Evolutionary conservation across 768 basidiomycete species (phyloP).

Genomic region (Naganishia kalamii): DNA sequence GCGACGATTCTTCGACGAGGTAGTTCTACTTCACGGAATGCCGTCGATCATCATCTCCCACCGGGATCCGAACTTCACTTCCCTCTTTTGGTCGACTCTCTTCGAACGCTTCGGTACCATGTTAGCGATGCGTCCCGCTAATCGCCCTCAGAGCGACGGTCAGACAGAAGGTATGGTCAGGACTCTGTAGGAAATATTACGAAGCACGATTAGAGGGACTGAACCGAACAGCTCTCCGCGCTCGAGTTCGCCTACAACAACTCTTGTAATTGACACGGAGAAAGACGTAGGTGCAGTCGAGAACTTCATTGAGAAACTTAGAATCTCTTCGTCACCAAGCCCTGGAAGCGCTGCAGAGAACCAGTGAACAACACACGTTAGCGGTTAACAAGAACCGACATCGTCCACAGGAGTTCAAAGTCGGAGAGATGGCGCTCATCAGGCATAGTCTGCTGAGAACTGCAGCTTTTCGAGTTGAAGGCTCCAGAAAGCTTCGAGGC

Average conservation of each 20-base stretch:
- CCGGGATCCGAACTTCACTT: constrained; percentile 50
- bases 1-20: not conserved
- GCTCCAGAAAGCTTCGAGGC: constrained; percentile 25
- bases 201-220: constrained; percentile 34
- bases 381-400: not conserved
- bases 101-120: constrained; percentile 40
- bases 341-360: not conserved
- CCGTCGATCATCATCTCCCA: constrained; percentile 49
- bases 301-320: no score
- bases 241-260: constrained; percentile 10
- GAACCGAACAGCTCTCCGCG: not conserved
- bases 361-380: not conserved
- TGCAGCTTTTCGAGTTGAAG: not conserved
- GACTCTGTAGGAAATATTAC: constrained; percentile 13
- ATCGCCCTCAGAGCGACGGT: constrained; percentile 51
- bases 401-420: not conserved
- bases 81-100: constrained; percentile 49
- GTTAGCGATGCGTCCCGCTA: constrained; percentile 48
- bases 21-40: constrained; percentile 38
- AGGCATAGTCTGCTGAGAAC: not conserved
- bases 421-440: no score
- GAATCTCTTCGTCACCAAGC: no score
- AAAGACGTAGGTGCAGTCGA: not conserved
- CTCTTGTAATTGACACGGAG: not conserved
- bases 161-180: constrained; percentile 40